Percentiles rank a stretch among this genome's conserved stretches.
Evolutionary conservation across 2,329 filamentous ascomycete genomes (phyloP).

Genomic region (Didymella pinodella): DNA sequence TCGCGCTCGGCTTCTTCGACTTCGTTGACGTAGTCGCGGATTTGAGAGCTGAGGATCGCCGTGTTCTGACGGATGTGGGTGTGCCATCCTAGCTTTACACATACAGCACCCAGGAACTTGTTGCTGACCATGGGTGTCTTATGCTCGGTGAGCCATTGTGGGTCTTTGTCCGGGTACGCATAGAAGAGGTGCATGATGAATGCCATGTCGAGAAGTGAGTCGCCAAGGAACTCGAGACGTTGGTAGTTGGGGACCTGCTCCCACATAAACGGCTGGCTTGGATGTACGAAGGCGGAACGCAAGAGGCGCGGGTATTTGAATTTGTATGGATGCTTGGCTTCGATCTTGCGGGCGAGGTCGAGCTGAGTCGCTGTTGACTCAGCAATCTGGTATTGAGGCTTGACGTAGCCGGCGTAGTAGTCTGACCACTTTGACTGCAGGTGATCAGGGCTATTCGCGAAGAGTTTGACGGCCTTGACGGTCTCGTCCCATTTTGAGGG

Average conservation of each 20-base stretch:
- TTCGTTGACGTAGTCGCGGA: constrained; percentile 64
- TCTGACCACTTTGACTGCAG: constrained; percentile 73
- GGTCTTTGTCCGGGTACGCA: constrained; percentile 78
- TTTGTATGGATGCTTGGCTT: constrained; percentile 65
- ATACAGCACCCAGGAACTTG: constrained; percentile 85
- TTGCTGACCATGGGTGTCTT: constrained; percentile 99
- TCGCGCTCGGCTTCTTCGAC: constrained; percentile 63
- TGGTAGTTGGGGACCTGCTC: constrained; percentile 89
- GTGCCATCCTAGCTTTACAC: constrained; percentile 80
- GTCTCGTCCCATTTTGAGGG: constrained; percentile 65
- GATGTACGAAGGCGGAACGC: constrained; percentile 85
- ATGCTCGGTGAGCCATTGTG: constrained; percentile 97
- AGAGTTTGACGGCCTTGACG: constrained; percentile 69
- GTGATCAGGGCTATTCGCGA: constrained; percentile 76
- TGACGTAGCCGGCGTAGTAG: constrained; percentile 73
- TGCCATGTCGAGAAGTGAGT: constrained; percentile 85
- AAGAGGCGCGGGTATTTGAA: constrained; percentile 81
- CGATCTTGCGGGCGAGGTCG: constrained; percentile 72
- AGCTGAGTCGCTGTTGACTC: constrained; percentile 70
- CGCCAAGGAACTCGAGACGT: constrained; percentile 89
- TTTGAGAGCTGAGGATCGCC: constrained; percentile 60
- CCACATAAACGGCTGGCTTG: constrained; percentile 77
- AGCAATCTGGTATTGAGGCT: constrained; percentile 74
- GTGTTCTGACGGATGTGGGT: constrained; percentile 68
- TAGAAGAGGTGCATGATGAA: constrained; percentile 85